A percentile compares a stretch with the other conserved stretches of the same genome.
phyloP scores from a whole-genome alignment of 129 eudicot species.

The Escallonia herrerae region DNA sequence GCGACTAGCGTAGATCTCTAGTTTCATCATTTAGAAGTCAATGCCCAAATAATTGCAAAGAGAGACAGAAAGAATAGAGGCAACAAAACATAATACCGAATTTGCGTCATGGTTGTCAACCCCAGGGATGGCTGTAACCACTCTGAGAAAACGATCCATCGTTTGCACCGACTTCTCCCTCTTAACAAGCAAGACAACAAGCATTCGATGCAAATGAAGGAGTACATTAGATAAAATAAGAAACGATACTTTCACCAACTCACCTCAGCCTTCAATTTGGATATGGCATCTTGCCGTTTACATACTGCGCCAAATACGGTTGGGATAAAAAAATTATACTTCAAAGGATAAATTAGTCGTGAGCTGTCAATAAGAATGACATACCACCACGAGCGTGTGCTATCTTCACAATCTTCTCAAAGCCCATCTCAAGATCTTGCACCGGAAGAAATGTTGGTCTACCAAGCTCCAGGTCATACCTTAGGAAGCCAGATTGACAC shows the following conservation, averaged over 20 bases:
- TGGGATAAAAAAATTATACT: constrained; percentile 8
- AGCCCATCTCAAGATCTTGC: constrained; percentile 84
- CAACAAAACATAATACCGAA: constrained; percentile 35
- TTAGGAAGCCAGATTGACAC: constrained; percentile 21
- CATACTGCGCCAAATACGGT: constrained; percentile 46
- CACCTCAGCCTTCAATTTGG: constrained; percentile 76
- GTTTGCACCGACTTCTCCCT: constrained; percentile 76
- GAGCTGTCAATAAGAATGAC: neutral
- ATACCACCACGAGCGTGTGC: constrained; percentile 97
- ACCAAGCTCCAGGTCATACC: constrained; percentile 65
- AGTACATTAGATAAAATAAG: neutral
- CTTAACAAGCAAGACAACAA: constrained; percentile 26
- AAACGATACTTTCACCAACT: constrained; percentile 8
- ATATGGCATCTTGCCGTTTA: constrained; percentile 66
- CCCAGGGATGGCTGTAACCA: constrained; percentile 77
- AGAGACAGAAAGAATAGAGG: too few species aligned
- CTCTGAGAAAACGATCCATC: constrained; percentile 63
- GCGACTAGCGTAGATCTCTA: too few species aligned
- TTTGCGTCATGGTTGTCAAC: constrained; percentile 84
- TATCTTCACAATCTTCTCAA: constrained; percentile 84
- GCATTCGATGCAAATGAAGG: constrained; percentile 10
- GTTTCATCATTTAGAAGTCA: too few species aligned
- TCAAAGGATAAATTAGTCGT: constrained; percentile 1
- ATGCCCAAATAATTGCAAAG: too few species aligned
- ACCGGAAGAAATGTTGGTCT: constrained; percentile 79